A percentile compares a stretch with the other conserved stretches of the same genome.
Conservation (phyloP, 2,329 filamentous ascomycete genomes). For the Zasmidium angulare region DNA sequence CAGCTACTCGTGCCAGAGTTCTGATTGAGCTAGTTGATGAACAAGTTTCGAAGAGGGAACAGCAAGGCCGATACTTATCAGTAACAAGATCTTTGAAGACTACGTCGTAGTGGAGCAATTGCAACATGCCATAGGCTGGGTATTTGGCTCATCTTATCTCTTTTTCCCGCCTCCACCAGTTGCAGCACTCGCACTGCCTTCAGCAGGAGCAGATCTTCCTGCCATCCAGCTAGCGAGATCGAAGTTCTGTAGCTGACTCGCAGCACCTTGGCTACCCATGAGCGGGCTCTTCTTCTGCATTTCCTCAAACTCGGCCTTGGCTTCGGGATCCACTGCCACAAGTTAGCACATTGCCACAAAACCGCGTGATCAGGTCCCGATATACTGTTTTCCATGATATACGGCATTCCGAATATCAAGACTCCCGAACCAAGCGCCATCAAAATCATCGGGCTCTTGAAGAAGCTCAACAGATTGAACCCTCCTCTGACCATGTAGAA, state of each 20-base stretch:
- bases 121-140: neutral
- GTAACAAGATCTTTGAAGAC: too few species aligned
- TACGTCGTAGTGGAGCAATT: too few species aligned
- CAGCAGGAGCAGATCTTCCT: conserved; percentile 49
- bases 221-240: conserved; percentile 70
- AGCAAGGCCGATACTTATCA: too few species aligned
- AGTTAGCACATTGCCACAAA: conserved; percentile 16
- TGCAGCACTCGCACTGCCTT: conserved; percentile 10
- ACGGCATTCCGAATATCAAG: conserved; percentile 89
- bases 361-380: conserved; percentile 22
- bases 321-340: conserved; percentile 86
- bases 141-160: conserved; percentile 13
- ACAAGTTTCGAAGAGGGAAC: too few species aligned
- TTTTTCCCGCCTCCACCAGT: conserved; percentile 20
- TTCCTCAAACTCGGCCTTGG: conserved; percentile 87
- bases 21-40: too few species aligned
- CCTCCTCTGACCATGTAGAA: conserved; percentile 75
- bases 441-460: conserved; percentile 96
- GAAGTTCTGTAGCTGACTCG: conserved; percentile 60
- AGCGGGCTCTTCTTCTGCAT: conserved; percentile 76
- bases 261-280: conserved; percentile 40
- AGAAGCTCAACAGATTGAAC: conserved; percentile 67
- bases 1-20: too few species aligned
- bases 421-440: conserved; percentile 80
- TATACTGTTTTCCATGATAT: conserved; percentile 93